These are phyloP conservation scores for Podospora sp. DNA, from an alignment of 495 filamentous ascomycete species.

Conservation along the genomic window DNA sequence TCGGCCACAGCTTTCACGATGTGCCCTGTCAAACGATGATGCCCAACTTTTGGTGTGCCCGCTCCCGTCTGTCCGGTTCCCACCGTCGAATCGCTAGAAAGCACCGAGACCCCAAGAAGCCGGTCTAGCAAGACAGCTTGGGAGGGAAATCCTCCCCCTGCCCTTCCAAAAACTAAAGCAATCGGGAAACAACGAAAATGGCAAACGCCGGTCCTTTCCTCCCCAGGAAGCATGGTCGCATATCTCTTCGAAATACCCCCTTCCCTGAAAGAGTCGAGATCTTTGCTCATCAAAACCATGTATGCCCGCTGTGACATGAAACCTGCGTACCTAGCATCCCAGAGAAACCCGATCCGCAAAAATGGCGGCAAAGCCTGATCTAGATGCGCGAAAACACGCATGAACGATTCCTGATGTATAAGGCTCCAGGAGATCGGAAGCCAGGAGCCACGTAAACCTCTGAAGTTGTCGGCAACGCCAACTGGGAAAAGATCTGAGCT, in stretches of 20 bases:
- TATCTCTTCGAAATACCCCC: constrained; percentile 14
- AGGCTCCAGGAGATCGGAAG: constrained; percentile 22
- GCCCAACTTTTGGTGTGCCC: constrained; percentile 15
- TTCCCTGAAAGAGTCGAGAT: constrained; percentile 6
- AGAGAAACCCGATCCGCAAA: neutral
- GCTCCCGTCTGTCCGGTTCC: constrained; percentile 2
- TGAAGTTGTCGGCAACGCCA: neutral
- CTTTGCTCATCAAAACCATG: constrained; percentile 9
- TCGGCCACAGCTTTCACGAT: neutral
- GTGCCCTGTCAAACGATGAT: constrained; percentile 16
- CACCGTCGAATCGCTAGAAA: neutral
- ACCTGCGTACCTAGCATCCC: neutral
- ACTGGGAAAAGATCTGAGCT: neutral
- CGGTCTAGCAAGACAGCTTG: neutral
- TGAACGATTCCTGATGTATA: constrained; percentile 23
- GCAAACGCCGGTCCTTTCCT: neutral
- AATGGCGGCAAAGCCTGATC: neutral
- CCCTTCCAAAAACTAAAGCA: neutral
- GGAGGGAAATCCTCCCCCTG: neutral
- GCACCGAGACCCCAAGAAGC: neutral
- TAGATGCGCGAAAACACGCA: constrained; percentile 18
- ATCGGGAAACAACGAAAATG: neutral
- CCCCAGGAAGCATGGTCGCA: neutral
- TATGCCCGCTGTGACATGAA: constrained; percentile 2
- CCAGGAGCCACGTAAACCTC: constrained; percentile 19